These are phyloP conservation scores for Edaphochlamys debaryana DNA, from an alignment of 139 green algal genomes.

Conservation along the genomic window DNA sequence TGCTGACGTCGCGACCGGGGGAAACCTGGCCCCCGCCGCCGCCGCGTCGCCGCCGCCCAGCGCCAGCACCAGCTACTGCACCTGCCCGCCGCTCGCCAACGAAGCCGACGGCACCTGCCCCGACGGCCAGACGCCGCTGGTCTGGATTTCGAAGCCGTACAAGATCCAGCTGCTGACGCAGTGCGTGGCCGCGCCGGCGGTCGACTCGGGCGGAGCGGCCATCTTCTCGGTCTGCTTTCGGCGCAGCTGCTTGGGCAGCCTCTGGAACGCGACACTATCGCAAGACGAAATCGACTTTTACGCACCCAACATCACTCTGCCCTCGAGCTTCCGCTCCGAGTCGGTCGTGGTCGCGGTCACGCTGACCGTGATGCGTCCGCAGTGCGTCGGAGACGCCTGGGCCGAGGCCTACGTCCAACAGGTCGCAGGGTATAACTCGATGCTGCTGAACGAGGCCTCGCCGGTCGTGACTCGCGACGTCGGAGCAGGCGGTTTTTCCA, in stretches of 20 bases:
- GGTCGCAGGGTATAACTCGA: background rate
- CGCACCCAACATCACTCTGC: background rate
- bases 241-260: background rate
- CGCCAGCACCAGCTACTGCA: background rate
- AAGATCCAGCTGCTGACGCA: background rate
- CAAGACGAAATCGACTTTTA: background rate
- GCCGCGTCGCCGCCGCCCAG: no score
- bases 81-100: no score
- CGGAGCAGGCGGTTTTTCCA: background rate
- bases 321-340: no score
- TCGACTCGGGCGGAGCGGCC: no score
- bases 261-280: background rate
- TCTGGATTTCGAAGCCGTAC: background rate
- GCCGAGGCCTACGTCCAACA: background rate
- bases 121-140: background rate
- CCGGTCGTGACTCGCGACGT: background rate
- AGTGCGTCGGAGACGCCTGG: background rate
- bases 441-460: background rate
- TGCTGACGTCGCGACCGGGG: background rate
- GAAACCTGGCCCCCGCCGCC: no score
- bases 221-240: background rate
- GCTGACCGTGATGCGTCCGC: background rate
- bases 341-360: background rate
- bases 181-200: background rate
- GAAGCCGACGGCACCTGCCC: no score